Conservation (phyloP, 2,329 filamentous ascomycete genomes). For the Fusarium continuum region DNA sequence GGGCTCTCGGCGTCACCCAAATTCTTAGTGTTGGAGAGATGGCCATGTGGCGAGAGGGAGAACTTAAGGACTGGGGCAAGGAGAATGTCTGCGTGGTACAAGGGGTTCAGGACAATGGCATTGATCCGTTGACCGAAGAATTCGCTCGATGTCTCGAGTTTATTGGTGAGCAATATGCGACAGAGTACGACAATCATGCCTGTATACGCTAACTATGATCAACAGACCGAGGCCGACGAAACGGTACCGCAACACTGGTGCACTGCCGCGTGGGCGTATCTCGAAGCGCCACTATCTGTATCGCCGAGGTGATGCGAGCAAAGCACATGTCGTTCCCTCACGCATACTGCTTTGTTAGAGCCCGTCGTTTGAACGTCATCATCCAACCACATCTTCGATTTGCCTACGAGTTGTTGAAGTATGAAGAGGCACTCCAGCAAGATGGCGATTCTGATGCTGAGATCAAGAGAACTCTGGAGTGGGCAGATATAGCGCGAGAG, state of each 20-base stretch:
- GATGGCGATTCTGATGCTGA: constrained; percentile 56
- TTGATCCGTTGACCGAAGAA: constrained; percentile 87
- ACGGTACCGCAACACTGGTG: constrained; percentile 86
- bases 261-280: constrained; percentile 97
- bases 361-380: constrained; percentile 92
- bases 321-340: constrained; percentile 84
- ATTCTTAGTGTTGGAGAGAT: constrained; percentile 93
- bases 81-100: constrained; percentile 85
- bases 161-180: constrained; percentile 75
- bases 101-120: constrained; percentile 94
- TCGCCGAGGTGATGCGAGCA: constrained; percentile 95
- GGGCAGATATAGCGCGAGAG: constrained; percentile 86
- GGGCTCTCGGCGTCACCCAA: constrained; percentile 82
- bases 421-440: constrained; percentile 81
- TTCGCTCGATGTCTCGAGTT: constrained; percentile 89
- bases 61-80: constrained; percentile 75
- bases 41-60: constrained; percentile 79
- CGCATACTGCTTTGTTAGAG: constrained; percentile 96
- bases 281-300: constrained; percentile 95
- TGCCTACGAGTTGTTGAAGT: constrained; percentile 93
- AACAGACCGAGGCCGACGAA: constrained; percentile 78
- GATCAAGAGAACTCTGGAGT: constrained; percentile 84
- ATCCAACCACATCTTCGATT: constrained; percentile 97
- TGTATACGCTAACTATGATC: constrained; percentile 7
- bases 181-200: neutral